Conservation (phyloP, 2,329 filamentous ascomycete species). For the Arthrocladium fulminans region DNA sequence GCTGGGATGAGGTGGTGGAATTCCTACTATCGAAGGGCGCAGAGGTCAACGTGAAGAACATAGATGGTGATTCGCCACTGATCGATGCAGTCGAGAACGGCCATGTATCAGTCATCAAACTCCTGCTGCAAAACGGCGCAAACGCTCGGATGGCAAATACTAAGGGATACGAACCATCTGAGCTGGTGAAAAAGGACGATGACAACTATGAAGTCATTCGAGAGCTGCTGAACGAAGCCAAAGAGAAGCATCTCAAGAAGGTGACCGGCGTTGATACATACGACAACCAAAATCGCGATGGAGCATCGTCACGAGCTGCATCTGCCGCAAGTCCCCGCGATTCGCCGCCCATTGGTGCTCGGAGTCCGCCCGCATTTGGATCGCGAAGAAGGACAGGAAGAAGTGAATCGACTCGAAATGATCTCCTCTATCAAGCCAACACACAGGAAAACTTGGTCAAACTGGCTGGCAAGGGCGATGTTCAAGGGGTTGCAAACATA, state of each 20-base stretch:
- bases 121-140: constrained; percentile 76
- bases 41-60: constrained; percentile 68
- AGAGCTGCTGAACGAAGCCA: constrained; percentile 56
- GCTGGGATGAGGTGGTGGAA: constrained; percentile 76
- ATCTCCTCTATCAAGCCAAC: constrained; percentile 43
- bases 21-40: constrained; percentile 78
- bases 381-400: constrained; percentile 38
- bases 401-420: constrained; percentile 43
- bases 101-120: constrained; percentile 76
- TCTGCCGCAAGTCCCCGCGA: constrained; percentile 39
- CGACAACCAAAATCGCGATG: constrained; percentile 23
- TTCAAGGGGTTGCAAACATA: constrained; percentile 41
- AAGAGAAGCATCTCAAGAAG: constrained; percentile 43
- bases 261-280: constrained; percentile 30
- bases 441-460: constrained; percentile 41
- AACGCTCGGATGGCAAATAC: constrained; percentile 86
- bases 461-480: constrained; percentile 42
- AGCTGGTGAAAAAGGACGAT: constrained; percentile 64
- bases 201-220: constrained; percentile 77
- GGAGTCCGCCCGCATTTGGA: constrained; percentile 33
- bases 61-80: constrained; percentile 81
- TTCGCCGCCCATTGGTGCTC: constrained; percentile 33
- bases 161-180: constrained; percentile 85
- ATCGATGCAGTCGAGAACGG: constrained; percentile 96
- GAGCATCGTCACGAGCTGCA: constrained; percentile 33